phyloP scores from a whole-genome alignment of 1,284 basidiomycete genomes.

The Pseudozyma pruni region DNA sequence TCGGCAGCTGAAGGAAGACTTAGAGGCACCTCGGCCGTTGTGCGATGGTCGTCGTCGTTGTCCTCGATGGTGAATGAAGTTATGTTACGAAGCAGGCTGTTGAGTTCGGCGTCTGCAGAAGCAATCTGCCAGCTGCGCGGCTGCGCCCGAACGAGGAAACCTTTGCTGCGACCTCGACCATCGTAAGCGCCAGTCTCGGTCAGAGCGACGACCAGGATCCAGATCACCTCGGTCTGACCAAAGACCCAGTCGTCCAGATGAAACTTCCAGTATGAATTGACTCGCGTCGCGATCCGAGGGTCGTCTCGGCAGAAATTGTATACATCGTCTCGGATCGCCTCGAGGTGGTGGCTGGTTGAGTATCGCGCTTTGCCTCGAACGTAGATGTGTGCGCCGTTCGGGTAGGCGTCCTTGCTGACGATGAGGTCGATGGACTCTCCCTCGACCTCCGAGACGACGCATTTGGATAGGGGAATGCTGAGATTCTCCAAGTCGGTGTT shows the following conservation, averaged over 20 bases:
- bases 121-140: constrained; percentile 9
- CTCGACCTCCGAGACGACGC: constrained; percentile 7
- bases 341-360: background rate
- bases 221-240: background rate
- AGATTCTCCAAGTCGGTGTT: background rate
- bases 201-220: constrained; percentile 1
- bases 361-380: background rate
- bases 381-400: constrained; percentile 7
- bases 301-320: background rate
- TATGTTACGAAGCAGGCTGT: too few relatives aligned
- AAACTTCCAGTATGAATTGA: constrained; percentile 2
- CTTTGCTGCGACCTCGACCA: background rate
- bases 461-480: background rate
- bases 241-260: background rate
- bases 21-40: background rate
- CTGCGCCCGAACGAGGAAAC: background rate
- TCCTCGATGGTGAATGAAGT: background rate
- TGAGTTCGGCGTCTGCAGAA: background rate
- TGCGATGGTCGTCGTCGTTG: background rate
- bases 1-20: background rate
- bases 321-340: background rate
- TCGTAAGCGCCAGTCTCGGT: constrained; percentile 2
- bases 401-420: constrained; percentile 16
- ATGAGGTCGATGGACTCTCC: constrained; percentile 1
- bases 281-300: background rate